A percentile compares a stretch with the other conserved stretches of the same genome.
phyloP scores from a whole-genome alignment of 23 red algal species.

The Gracilaria gracilis region DNA sequence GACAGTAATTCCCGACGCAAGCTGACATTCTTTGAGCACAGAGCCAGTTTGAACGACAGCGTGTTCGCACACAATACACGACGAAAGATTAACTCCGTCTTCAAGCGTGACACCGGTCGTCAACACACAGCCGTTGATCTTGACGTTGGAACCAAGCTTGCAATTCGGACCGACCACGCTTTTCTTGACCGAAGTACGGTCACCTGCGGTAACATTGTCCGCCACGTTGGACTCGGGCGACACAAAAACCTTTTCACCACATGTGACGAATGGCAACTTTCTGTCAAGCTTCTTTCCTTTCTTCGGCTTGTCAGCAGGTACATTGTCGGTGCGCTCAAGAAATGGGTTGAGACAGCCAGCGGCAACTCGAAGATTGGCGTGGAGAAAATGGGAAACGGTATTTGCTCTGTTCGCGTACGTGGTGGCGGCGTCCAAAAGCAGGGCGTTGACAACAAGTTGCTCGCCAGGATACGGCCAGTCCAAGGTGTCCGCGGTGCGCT shows the following conservation, averaged over 20 bases:
- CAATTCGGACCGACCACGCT: constrained; percentile 45
- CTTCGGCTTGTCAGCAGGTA: constrained; percentile 27
- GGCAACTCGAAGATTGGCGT: constrained; percentile 16
- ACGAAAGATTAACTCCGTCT: constrained; percentile 68
- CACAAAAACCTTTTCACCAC: constrained; percentile 46
- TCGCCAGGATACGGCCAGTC: constrained; percentile 30
- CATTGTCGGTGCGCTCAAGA: background rate
- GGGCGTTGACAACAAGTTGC: constrained; percentile 34
- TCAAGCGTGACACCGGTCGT: constrained; percentile 48
- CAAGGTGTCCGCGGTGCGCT: constrained; percentile 6
- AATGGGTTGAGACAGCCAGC: constrained; percentile 23
- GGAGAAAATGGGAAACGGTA: constrained; percentile 36
- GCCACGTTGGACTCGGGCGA: constrained; percentile 54
- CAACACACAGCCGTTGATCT: constrained; percentile 67
- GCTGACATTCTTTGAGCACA: constrained; percentile 61
- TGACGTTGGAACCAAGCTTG: constrained; percentile 42
- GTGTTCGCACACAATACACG: constrained; percentile 39
- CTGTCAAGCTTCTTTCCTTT: constrained; percentile 37
- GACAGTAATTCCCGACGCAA: constrained; percentile 38
- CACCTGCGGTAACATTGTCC: constrained; percentile 19
- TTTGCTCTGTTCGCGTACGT: constrained; percentile 49
- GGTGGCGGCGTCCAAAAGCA: background rate
- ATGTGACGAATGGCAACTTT: constrained; percentile 15
- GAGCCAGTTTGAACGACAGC: constrained; percentile 47
- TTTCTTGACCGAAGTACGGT: constrained; percentile 71